Conservation (phyloP, 805 yeast genomes). For the Schizosaccharomyces lindneri region DNA sequence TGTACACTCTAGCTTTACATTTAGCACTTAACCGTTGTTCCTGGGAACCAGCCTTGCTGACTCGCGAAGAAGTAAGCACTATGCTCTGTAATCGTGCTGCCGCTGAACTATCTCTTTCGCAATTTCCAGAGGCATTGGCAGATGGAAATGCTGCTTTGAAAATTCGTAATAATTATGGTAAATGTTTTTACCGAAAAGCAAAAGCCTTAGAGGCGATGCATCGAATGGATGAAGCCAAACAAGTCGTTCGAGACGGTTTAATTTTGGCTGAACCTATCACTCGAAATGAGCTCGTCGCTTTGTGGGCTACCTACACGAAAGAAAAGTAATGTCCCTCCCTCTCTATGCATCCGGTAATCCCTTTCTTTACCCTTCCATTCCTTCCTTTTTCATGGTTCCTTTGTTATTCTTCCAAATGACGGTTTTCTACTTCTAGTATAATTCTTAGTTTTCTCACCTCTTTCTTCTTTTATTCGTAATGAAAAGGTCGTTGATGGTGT, state of each 20-base stretch:
- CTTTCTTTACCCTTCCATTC: background rate
- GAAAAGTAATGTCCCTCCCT: background rate
- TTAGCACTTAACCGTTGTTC: slow-evolving; percentile 17
- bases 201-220: slow-evolving; percentile 10
- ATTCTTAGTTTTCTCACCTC: too few relatives aligned
- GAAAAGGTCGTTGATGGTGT: too few relatives aligned
- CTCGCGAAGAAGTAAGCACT: slow-evolving; percentile 15
- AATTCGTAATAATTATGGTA: slow-evolving; percentile 13
- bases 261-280: slow-evolving; percentile 8
- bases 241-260: slow-evolving; percentile 6
- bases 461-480: too few relatives aligned
- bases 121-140: slow-evolving; percentile 17
- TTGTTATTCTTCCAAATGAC: too few relatives aligned
- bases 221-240: slow-evolving; percentile 10
- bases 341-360: background rate
- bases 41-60: slow-evolving; percentile 16
- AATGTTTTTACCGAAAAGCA: slow-evolving; percentile 16
- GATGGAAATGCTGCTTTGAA: slow-evolving; percentile 16
- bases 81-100: slow-evolving; percentile 17
- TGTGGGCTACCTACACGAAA: background rate
- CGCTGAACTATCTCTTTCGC: slow-evolving; percentile 14
- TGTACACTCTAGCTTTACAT: slow-evolving; percentile 16
- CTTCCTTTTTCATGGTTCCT: background rate
- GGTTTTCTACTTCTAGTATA: too few relatives aligned
- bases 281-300: background rate